These are phyloP conservation scores for Volvox carteri DNA, from an alignment of 163 green algal genomes.

Conservation along the genomic window DNA sequence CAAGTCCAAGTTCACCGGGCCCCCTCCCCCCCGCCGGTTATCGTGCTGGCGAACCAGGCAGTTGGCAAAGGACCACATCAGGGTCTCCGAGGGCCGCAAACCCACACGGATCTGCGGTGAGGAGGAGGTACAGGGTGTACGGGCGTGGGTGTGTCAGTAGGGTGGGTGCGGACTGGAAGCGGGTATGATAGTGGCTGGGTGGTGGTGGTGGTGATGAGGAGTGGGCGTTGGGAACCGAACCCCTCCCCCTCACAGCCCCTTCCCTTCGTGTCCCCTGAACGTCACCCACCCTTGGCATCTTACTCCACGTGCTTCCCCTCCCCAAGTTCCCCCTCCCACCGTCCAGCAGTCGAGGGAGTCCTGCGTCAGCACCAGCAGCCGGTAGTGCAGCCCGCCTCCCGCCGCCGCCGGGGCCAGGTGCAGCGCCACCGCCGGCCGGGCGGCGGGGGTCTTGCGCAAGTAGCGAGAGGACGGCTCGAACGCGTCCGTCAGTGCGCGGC, in stretches of 20 bases:
- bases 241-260: neutral
- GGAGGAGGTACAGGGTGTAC: neutral
- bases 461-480: slow-evolving; percentile 60
- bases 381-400: slow-evolving; percentile 34
- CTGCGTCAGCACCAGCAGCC: slow-evolving; percentile 57
- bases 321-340: slow-evolving; percentile 35
- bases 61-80: slow-evolving; percentile 68
- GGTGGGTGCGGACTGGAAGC: neutral
- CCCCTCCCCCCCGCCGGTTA: neutral
- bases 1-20: slow-evolving; percentile 30
- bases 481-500: slow-evolving; percentile 50
- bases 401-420: slow-evolving; percentile 19
- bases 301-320: neutral
- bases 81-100: slow-evolving; percentile 58
- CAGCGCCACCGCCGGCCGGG: slow-evolving; percentile 25
- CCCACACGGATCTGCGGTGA: slow-evolving; percentile 56
- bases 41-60: slow-evolving; percentile 26
- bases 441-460: slow-evolving; percentile 16
- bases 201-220: neutral
- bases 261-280: too few relatives aligned
- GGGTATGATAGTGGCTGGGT: neutral
- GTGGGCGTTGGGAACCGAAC: neutral
- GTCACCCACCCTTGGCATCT: too few relatives aligned
- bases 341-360: slow-evolving; percentile 60
- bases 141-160: neutral